Evolutionary conservation across 805 yeast genomes (phyloP), one percentile per base, ranked within the genome.

Genomic region (Millerago galiae): DNA sequence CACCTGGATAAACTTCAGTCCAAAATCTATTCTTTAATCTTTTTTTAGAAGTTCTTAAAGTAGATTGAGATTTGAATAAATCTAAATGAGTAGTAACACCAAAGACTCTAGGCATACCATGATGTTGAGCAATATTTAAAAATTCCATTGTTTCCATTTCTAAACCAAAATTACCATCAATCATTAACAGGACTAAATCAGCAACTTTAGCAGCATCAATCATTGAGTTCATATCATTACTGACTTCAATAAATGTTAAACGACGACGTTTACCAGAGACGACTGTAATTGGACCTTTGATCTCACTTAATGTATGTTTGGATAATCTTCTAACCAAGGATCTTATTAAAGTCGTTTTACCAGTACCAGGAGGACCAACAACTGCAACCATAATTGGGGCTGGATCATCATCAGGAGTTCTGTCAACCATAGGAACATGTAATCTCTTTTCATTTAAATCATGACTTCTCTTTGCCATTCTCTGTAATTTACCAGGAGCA

Each of bases 121-220:
- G 99, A 59, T 91, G 97, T 55, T 93, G 96, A 3, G 96, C 95
- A 51, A 93, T 77, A 58, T 93, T 95, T 49, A 93, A 71, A 58
- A 93, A 93, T 65, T 93, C 99, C 98, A 93, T 95, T 8, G 99
- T 93, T 65, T 93, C 99, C 99, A 93, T 93, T 69, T 93, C 99
- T 46, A 93, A 79, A 8, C 99, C 99, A 61, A 88, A 93, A 62
- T 93, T 93, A 45, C 99, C 98, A 68, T 93, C 99, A 46, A 93
- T 79, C 74, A 93, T 67, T 47, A 93, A 62, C 38, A 93, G 70
- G 9, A 95, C 95, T 48, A 93, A 71, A 63, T 93, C 99, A 0
- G 98, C 96, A 44, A 90, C 80, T 58, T 93, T 93, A 24, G 98
- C 96, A 31, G 93, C 79, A 66, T 93, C 99, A 34, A 90, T 79